phyloP scores from a whole-genome alignment of 495 filamentous ascomycete genomes.

The Penicillium pancosmium region DNA sequence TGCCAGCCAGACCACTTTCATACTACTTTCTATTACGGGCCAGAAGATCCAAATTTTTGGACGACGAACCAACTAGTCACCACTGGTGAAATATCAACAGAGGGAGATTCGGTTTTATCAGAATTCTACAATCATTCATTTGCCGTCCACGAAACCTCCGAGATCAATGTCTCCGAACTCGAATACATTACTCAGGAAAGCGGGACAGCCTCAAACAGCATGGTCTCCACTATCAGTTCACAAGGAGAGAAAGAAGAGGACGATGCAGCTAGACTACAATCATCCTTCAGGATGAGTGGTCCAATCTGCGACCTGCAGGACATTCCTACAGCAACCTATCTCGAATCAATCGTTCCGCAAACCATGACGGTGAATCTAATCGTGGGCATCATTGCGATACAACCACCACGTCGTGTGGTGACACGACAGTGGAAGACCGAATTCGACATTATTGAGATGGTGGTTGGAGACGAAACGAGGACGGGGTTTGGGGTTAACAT shows the following conservation, averaged over 20 bases:
- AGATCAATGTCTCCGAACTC: slow-evolving; percentile 32
- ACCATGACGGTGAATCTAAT: slow-evolving; percentile 80
- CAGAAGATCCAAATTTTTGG: slow-evolving; percentile 52
- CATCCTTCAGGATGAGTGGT: slow-evolving; percentile 27
- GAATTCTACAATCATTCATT: slow-evolving; percentile 78
- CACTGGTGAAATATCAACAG: slow-evolving; percentile 15
- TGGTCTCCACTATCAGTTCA: slow-evolving; percentile 19
- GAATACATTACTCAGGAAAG: slow-evolving; percentile 33
- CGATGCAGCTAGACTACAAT: slow-evolving; percentile 11
- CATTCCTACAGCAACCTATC: slow-evolving; percentile 69
- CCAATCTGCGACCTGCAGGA: slow-evolving; percentile 64
- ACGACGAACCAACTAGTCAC: slow-evolving; percentile 42
- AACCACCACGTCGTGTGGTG: slow-evolving; percentile 62
- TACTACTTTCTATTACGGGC: slow-evolving; percentile 15
- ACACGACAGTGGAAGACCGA: slow-evolving; percentile 50
- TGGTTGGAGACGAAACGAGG: slow-evolving; percentile 85
- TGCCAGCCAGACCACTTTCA: slow-evolving; percentile 11
- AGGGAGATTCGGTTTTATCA: slow-evolving; percentile 49
- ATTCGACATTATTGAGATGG: slow-evolving; percentile 70
- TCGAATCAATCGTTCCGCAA: slow-evolving; percentile 71
- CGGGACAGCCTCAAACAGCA: slow-evolving; percentile 27
- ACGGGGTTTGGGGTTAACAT: slow-evolving; percentile 82
- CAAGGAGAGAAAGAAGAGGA: slow-evolving; percentile 23
- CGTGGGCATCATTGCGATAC: slow-evolving; percentile 73
- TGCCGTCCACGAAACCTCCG: slow-evolving; percentile 57